A percentile compares a stretch with the other conserved stretches of the same genome.
Evolutionary conservation across 176 grass and related monocot species (phyloP).

Genomic region (Musa acuminata): DNA sequence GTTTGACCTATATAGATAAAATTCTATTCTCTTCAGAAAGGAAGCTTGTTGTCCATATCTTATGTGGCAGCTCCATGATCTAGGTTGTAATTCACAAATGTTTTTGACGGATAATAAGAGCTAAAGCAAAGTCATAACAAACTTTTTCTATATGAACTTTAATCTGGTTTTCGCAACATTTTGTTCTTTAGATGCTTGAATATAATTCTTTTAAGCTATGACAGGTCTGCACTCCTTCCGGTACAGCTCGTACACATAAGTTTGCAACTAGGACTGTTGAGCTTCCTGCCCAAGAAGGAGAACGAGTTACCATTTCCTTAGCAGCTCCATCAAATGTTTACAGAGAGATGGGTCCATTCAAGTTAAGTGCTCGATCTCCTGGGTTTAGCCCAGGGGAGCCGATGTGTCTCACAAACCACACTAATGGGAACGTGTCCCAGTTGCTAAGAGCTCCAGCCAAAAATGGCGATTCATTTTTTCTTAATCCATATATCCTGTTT

Average conservation of each 20-base stretch:
- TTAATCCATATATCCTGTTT: conserved; percentile 51
- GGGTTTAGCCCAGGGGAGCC: conserved; percentile 68
- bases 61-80: too few species aligned
- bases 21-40: too few species aligned
- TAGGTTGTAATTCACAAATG: too few species aligned
- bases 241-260: conserved; percentile 68
- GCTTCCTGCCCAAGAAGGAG: conserved; percentile 87
- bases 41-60: too few species aligned
- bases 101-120: too few species aligned
- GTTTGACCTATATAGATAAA: too few species aligned
- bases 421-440: conserved; percentile 54
- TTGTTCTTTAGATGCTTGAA: background rate
- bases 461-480: conserved; percentile 36
- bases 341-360: conserved; percentile 61
- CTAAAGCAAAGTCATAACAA: background rate
- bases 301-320: conserved; percentile 85
- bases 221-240: conserved; percentile 69
- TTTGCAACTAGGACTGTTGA: conserved; percentile 65
- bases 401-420: conserved; percentile 82
- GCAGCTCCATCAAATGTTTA: conserved; percentile 61
- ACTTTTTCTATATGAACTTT: background rate
- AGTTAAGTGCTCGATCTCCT: conserved; percentile 43
- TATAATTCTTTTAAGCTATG: conserved; percentile 24
- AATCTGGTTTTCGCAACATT: background rate
- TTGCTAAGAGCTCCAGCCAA: conserved; percentile 65